Percentiles rank a stretch among this genome's conserved stretches.
Evolutionary conservation across 2,329 filamentous ascomycete species (phyloP).

Genomic region (Sphaerulina vaccinii): DNA sequence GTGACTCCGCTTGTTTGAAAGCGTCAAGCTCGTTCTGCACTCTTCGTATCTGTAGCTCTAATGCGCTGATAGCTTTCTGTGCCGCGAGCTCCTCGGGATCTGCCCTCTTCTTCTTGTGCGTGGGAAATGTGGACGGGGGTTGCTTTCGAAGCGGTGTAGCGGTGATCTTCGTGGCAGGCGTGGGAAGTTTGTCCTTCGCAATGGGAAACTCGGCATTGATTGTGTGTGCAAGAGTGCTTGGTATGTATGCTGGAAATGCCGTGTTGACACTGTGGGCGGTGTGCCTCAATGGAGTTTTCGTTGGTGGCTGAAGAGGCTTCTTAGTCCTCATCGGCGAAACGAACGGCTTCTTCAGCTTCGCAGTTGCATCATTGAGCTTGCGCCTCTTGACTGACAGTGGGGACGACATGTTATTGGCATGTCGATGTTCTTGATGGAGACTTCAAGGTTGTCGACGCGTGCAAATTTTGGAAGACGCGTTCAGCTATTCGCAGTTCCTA

Average conservation of each 20-base stretch:
- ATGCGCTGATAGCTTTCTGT: constrained; percentile 27
- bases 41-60: constrained; percentile 40
- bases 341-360: constrained; percentile 68
- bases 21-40: constrained; percentile 51
- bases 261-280: constrained; percentile 19
- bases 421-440: background rate
- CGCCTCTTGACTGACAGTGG: constrained; percentile 56
- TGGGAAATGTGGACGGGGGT: constrained; percentile 30
- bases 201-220: constrained; percentile 16
- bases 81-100: constrained; percentile 29
- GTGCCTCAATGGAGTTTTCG: constrained; percentile 21
- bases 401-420: constrained; percentile 21
- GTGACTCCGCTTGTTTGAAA: constrained; percentile 53
- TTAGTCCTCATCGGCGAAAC: constrained; percentile 64
- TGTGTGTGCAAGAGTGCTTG: constrained; percentile 35
- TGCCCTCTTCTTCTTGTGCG: constrained; percentile 25
- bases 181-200: background rate
- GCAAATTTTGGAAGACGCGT: background rate
- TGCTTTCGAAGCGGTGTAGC: constrained; percentile 39
- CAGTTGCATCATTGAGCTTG: constrained; percentile 57
- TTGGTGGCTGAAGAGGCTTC: constrained; percentile 18
- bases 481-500: background rate
- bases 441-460: background rate
- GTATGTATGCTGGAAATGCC: constrained; percentile 24
- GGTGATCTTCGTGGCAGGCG: constrained; percentile 10